Conservation (phyloP, 768 basidiomycete species). For the Baorangia bicolor region DNA sequence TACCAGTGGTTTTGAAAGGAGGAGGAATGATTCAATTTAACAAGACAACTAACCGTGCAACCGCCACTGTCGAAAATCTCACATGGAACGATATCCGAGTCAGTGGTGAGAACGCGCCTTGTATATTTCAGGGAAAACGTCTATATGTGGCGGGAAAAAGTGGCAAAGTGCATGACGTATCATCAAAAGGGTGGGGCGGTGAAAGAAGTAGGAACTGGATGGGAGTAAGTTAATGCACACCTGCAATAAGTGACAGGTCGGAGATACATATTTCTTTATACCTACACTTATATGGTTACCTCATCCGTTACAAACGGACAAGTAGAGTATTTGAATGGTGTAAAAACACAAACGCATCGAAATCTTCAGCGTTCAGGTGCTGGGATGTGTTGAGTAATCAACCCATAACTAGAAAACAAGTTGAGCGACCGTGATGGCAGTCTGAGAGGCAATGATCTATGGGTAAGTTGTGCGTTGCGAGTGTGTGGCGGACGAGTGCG, state of each 20-base stretch:
- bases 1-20: too few relatives aligned
- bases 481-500: neutral
- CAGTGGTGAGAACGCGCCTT: too few relatives aligned
- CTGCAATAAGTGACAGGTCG: neutral
- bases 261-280: neutral
- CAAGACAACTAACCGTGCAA: too few relatives aligned
- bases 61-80: too few relatives aligned
- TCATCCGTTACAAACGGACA: neutral
- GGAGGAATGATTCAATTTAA: too few relatives aligned
- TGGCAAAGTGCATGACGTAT: too few relatives aligned
- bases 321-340: neutral
- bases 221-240: neutral
- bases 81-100: too few relatives aligned
- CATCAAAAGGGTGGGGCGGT: too few relatives aligned
- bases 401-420: slow-evolving; percentile 2
- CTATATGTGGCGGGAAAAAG: too few relatives aligned
- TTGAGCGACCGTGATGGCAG: neutral
- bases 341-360: neutral
- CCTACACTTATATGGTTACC: neutral
- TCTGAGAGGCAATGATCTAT: slow-evolving; percentile 87
- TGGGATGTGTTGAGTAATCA: neutral
- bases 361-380: neutral
- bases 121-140: too few relatives aligned
- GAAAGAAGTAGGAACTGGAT: too few relatives aligned
- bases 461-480: slow-evolving; percentile 52